A percentile compares a stretch with the other conserved stretches of the same genome.
phyloP scores from a whole-genome alignment of 1,284 basidiomycete species.

The Puccinia novopanici region DNA sequence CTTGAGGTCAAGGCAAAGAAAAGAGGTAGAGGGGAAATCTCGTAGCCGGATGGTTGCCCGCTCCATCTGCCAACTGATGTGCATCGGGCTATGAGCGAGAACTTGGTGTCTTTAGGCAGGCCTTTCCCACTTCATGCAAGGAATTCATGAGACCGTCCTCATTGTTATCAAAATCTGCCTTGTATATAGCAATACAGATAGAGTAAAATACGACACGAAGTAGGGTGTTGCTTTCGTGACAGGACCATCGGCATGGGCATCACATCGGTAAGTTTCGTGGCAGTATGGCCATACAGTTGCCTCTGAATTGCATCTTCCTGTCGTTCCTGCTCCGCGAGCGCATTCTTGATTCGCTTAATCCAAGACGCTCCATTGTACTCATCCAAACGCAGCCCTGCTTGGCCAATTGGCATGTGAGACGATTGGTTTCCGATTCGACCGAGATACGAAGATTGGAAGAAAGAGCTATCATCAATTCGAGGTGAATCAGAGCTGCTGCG shows the following conservation, averaged over 20 bases:
- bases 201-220: constrained; percentile 71
- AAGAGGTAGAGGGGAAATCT: constrained; percentile 68
- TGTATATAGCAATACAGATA: constrained; percentile 67
- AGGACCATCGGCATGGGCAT: constrained; percentile 63
- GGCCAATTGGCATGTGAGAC: constrained; percentile 65
- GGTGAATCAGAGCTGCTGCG: constrained; percentile 7
- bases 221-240: constrained; percentile 69
- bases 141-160: constrained; percentile 67
- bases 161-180: constrained; percentile 68
- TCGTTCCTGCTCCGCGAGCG: constrained; percentile 61
- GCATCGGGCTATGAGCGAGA: constrained; percentile 78
- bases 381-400: constrained; percentile 74
- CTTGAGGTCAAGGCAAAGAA: constrained; percentile 57
- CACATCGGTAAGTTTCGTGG: constrained; percentile 53
- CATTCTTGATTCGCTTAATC: constrained; percentile 65
- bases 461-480: constrained; percentile 25
- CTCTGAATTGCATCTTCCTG: constrained; percentile 60
- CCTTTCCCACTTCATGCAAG: constrained; percentile 71
- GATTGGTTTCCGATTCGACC: constrained; percentile 57
- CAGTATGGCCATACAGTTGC: constrained; percentile 47
- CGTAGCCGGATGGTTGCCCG: constrained; percentile 71
- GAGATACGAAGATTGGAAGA: constrained; percentile 35
- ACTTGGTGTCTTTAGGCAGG: constrained; percentile 71
- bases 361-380: constrained; percentile 78
- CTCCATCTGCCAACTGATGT: constrained; percentile 72